Evolutionary conservation across 2,329 filamentous ascomycete species (phyloP).

Genomic region (Nothophaeocryptopus gaeumannii): DNA sequence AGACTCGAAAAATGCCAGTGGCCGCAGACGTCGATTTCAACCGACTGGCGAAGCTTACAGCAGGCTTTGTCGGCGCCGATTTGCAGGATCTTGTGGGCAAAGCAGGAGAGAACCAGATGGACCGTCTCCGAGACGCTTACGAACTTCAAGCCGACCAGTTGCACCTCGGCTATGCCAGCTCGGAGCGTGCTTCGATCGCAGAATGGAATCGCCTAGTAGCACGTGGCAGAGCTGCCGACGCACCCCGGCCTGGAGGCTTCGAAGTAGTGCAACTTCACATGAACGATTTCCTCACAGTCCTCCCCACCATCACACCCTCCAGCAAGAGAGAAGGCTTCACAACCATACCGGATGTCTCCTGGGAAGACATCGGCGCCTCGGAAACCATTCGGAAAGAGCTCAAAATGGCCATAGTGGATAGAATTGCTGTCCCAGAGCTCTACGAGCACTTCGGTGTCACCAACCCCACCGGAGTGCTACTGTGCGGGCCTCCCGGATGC

Average conservation of each 20-base stretch:
- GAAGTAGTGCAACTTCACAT: conserved; percentile 59
- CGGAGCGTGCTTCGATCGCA: conserved; percentile 41
- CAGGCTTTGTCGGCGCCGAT: conserved; percentile 91
- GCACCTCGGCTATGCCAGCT: conserved; percentile 30
- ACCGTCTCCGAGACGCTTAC: conserved; percentile 56
- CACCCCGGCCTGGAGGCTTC: conserved; percentile 52
- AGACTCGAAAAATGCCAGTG: conserved; percentile 65
- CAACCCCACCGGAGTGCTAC: conserved; percentile 79
- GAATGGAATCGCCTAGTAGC: conserved; percentile 39
- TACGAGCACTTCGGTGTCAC: conserved; percentile 76
- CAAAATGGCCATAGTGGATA: conserved; percentile 79
- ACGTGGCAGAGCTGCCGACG: conserved; percentile 45
- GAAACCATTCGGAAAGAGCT: conserved; percentile 76
- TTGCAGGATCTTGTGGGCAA: conserved; percentile 69
- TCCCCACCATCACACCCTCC: conserved; percentile 73
- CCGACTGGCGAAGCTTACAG: conserved; percentile 75
- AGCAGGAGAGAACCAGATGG: conserved; percentile 63
- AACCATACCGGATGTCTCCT: conserved; percentile 88
- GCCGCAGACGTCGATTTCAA: conserved; percentile 70
- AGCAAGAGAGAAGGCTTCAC: conserved; percentile 92
- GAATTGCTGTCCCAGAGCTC: conserved; percentile 76
- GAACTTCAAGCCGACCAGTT: conserved; percentile 32
- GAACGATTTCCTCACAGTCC: conserved; percentile 68
- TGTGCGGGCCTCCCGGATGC: conserved; percentile 95
- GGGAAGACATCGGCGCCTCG: conserved; percentile 87